These are phyloP conservation scores for Boechera stricta DNA, from an alignment of 345 rosid genomes.

Conservation along the genomic window DNA sequence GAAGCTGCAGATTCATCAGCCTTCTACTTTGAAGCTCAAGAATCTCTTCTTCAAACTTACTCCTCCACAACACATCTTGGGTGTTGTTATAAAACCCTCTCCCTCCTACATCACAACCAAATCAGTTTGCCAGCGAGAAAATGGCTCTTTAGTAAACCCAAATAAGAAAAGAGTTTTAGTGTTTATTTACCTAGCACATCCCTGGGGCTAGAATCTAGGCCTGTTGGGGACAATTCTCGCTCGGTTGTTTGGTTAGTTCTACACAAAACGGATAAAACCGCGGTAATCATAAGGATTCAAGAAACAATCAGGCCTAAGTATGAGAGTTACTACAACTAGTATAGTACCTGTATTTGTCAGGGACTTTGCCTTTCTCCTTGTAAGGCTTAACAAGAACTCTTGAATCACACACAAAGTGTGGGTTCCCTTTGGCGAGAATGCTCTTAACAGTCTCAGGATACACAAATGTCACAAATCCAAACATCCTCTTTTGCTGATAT, in stretches of 20 bases:
- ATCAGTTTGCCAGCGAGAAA: conserved; percentile 10
- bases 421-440: conserved; percentile 88
- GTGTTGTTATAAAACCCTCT: conserved; percentile 57
- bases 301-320: conserved; percentile 5
- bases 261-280: not conserved
- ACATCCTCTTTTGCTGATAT: conserved; percentile 96
- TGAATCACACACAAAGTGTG: conserved; percentile 93
- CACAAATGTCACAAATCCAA: conserved; percentile 88
- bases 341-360: conserved; percentile 76
- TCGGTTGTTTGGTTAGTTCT: conserved; percentile 44
- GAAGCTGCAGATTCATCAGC: conserved; percentile 79
- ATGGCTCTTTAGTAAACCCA: not conserved
- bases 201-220: conserved; percentile 70
- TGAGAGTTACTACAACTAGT: conserved; percentile 11
- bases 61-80: conserved; percentile 66
- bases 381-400: conserved; percentile 93
- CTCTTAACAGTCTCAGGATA: conserved; percentile 92
- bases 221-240: conserved; percentile 60
- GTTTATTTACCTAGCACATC: conserved; percentile 53
- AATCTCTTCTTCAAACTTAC: conserved; percentile 65
- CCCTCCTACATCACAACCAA: conserved; percentile 55
- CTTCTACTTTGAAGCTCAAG: conserved; percentile 84
- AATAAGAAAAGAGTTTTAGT: conserved; percentile 42
- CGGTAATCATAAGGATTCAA: conserved; percentile 15
- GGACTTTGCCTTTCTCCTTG: conserved; percentile 96